Percentiles rank a stretch among this genome's conserved stretches.
These are phyloP conservation scores for Globisporangium camurandrum DNA, from an alignment of 352 stramenopile genomes.

Conservation along the genomic window DNA sequence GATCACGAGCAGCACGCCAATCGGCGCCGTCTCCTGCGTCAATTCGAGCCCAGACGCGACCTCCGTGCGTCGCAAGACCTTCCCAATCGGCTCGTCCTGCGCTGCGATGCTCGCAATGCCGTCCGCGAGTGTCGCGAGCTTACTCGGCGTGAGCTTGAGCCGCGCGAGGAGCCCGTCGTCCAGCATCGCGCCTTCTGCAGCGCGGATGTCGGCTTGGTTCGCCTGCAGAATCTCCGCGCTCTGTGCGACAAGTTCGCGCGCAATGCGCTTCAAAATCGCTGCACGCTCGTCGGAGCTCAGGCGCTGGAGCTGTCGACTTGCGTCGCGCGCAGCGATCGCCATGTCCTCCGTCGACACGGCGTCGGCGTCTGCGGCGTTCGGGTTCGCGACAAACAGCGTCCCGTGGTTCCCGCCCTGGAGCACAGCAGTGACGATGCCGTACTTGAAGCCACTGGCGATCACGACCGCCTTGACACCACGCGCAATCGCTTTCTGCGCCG, in stretches of 20 bases:
- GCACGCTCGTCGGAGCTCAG: conserved; percentile 82
- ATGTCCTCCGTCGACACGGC: conserved; percentile 61
- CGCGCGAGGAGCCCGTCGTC: conserved; percentile 66
- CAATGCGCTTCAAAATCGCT: conserved; percentile 86
- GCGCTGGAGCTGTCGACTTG: conserved; percentile 84
- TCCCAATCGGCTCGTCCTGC: conserved; percentile 65
- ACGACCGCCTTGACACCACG: conserved; percentile 89
- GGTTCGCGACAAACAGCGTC: conserved; percentile 82
- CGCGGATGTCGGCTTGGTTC: conserved; percentile 90
- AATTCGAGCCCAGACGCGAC: conserved; percentile 89
- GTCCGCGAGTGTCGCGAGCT: conserved; percentile 92
- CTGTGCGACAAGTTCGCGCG: conserved; percentile 73
- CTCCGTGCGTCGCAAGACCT: conserved; percentile 81
- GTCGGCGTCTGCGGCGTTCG: conserved; percentile 26
- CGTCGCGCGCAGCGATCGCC: conserved; percentile 72
- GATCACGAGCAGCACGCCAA: conserved; percentile 97
- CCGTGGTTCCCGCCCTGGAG: conserved; percentile 75
- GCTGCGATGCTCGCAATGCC: conserved; percentile 92
- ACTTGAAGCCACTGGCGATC: conserved; percentile 91
- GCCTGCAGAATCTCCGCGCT: conserved; percentile 86
- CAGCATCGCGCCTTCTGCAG: conserved; percentile 53
- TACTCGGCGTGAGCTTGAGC: conserved; percentile 87
- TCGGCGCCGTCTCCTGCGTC: conserved; percentile 92
- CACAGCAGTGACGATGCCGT: conserved; percentile 88
- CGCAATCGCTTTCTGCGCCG: conserved; percentile 83